Percentiles rank a stretch among this genome's conserved stretches.
phyloP scores from a whole-genome alignment of 2,329 filamentous ascomycete species.

The Conoideocrella luteorostrata region DNA sequence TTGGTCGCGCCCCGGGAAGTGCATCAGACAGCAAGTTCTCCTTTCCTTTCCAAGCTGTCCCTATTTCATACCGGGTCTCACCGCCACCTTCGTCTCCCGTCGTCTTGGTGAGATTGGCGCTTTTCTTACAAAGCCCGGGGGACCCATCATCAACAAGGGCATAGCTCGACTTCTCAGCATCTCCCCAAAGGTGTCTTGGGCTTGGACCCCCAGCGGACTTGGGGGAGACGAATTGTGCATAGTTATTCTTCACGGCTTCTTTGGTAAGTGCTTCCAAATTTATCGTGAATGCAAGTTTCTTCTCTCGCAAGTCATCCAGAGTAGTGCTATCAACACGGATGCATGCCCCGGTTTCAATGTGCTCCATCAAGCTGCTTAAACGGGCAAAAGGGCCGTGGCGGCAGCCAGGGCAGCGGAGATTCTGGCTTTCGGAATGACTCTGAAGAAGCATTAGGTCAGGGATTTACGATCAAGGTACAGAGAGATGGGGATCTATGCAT shows the following conservation, averaged over 20 bases:
- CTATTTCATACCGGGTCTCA: background rate
- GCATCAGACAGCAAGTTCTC: conserved; percentile 7
- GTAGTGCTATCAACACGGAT: conserved; percentile 23
- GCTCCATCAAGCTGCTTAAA: conserved; percentile 32
- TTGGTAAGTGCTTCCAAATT: conserved; percentile 21
- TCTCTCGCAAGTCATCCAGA: conserved; percentile 28
- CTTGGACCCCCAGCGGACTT: background rate
- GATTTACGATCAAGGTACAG: background rate
- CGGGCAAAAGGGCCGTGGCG: conserved; percentile 26
- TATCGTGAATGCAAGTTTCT: conserved; percentile 30
- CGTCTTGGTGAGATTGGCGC: background rate
- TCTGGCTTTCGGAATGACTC: conserved; percentile 24
- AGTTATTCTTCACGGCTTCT: conserved; percentile 22
- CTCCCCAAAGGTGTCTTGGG: background rate
- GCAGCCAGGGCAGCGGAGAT: conserved; percentile 43
- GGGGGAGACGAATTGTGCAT: conserved; percentile 16
- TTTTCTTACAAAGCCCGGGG: background rate
- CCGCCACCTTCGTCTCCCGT: background rate
- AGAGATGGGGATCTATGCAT: background rate
- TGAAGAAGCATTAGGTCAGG: background rate
- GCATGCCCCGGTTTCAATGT: conserved; percentile 40
- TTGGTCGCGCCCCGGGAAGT: conserved; percentile 14
- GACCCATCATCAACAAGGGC: background rate
- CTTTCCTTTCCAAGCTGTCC: background rate
- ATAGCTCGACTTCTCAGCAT: background rate